Percentiles rank a stretch among this genome's conserved stretches.
phyloP scores from a whole-genome alignment of 176 grass and related monocot genomes.

The Carex scoparia region DNA sequence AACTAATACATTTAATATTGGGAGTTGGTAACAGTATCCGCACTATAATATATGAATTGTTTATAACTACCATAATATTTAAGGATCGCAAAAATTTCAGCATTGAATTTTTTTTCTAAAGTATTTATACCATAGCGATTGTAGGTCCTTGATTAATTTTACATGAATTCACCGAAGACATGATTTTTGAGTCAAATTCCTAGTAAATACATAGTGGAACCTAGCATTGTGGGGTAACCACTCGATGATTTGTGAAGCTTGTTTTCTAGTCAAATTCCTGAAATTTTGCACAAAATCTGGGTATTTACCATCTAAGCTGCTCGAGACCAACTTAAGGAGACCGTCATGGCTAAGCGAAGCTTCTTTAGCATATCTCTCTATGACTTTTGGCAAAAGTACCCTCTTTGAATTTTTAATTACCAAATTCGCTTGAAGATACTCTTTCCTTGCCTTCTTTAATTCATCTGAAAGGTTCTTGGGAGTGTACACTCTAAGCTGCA shows the following conservation, averaged over 20 bases:
- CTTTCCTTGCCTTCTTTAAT: constrained; percentile 75
- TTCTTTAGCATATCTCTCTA: constrained; percentile 73
- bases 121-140: no score
- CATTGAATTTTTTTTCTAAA: no score
- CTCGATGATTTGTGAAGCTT: constrained; percentile 70
- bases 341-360: constrained; percentile 40
- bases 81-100: no score
- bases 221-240: constrained; percentile 79
- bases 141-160: no score
- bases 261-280: constrained; percentile 25
- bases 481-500: constrained; percentile 80
- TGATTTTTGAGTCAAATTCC: constrained; percentile 45
- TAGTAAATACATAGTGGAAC: constrained; percentile 63
- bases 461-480: constrained; percentile 65
- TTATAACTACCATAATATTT: no score
- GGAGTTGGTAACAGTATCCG: no score
- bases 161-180: constrained; percentile 15
- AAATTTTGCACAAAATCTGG: constrained; percentile 43
- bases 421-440: constrained; percentile 67
- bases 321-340: constrained; percentile 46
- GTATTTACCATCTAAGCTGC: constrained; percentile 39
- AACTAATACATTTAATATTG: no score
- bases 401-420: constrained; percentile 61
- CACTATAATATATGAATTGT: no score
- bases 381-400: constrained; percentile 59